Conservation (phyloP, 2,329 filamentous ascomycete genomes). For the Zasmidium angulare region DNA sequence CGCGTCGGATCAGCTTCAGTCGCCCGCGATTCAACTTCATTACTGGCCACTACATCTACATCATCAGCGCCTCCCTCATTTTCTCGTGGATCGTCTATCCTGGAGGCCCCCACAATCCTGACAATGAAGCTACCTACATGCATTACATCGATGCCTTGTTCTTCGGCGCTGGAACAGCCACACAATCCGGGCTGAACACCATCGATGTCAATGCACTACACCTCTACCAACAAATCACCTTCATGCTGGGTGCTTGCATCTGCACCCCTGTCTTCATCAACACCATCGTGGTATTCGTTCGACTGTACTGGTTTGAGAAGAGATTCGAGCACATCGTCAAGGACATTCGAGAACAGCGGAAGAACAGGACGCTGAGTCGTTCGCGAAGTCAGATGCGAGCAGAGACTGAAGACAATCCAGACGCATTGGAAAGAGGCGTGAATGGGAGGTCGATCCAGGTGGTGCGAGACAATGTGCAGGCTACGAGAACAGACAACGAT, state of each 20-base stretch:
- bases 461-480: constrained; percentile 40
- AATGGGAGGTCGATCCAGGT: constrained; percentile 66
- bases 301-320: constrained; percentile 98
- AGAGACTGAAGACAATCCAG: constrained; percentile 41
- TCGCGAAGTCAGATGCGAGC: constrained; percentile 18
- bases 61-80: constrained; percentile 70
- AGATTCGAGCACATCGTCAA: constrained; percentile 81
- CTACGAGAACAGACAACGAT: constrained; percentile 49
- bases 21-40: constrained; percentile 77
- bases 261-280: constrained; percentile 84
- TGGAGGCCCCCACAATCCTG: constrained; percentile 45
- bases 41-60: constrained; percentile 77
- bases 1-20: constrained; percentile 26
- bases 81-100: constrained; percentile 76
- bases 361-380: constrained; percentile 59
- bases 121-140: constrained; percentile 39
- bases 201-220: constrained; percentile 50
- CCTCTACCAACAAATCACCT: constrained; percentile 57
- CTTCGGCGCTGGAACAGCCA: constrained; percentile 80
- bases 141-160: constrained; percentile 85
- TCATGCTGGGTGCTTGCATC: constrained; percentile 70
- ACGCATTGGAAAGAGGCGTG: constrained; percentile 61
- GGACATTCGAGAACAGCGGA: constrained; percentile 67
- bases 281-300: constrained; percentile 82
- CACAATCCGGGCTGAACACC: constrained; percentile 91